These are phyloP conservation scores for Cucurbita maxima DNA, from an alignment of 306 rosid genomes.

Conservation along the genomic window DNA sequence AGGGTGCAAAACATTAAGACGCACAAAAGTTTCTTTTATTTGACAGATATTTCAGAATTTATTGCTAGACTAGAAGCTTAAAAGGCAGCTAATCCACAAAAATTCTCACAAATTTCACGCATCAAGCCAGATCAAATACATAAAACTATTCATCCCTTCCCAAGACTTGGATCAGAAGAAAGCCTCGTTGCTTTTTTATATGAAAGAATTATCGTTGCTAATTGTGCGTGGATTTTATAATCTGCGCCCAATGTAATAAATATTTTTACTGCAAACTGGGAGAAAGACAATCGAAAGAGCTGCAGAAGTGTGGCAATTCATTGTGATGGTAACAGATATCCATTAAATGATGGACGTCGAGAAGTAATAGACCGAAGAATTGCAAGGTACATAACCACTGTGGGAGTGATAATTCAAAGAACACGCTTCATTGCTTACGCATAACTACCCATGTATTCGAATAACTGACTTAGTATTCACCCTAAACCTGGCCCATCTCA, in stretches of 20 bases:
- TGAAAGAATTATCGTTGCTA: not conserved
- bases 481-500: not conserved
- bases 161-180: not conserved
- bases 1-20: not conserved
- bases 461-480: not conserved
- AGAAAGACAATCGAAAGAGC: not conserved
- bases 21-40: not conserved
- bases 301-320: not conserved
- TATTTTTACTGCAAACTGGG: not conserved
- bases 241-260: not conserved
- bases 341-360: not conserved
- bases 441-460: not conserved
- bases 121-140: not conserved
- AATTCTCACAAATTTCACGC: not conserved
- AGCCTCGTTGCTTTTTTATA: not conserved
- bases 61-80: not conserved
- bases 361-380: not conserved
- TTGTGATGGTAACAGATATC: not conserved
- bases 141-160: not conserved
- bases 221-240: not conserved
- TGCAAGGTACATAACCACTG: not conserved
- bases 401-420: not conserved
- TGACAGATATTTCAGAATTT: not conserved
- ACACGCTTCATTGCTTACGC: not conserved
- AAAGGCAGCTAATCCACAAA: not conserved